These are phyloP conservation scores for Erodium moschatum DNA, from an alignment of 441 rosid genomes.

Conservation along the genomic window DNA sequence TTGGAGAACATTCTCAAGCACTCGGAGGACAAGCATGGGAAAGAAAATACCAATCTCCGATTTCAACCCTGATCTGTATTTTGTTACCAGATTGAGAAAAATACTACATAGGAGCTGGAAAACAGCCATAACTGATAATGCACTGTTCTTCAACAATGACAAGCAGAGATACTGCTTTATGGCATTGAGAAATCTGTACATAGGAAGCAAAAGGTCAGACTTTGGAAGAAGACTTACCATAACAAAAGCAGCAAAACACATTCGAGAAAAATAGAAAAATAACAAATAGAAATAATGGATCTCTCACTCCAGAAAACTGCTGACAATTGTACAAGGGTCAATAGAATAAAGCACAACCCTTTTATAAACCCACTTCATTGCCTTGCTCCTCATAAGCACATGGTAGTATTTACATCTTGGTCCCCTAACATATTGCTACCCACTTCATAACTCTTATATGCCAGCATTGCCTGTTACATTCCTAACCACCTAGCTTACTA, in stretches of 20 bases:
- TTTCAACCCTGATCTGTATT: constrained; percentile 78
- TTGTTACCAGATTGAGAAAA: constrained; percentile 56
- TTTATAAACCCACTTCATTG: too few relatives aligned
- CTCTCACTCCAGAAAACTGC: too few relatives aligned
- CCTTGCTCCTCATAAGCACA: too few relatives aligned
- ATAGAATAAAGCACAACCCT: too few relatives aligned
- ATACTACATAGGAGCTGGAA: constrained; percentile 94
- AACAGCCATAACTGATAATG: constrained; percentile 23
- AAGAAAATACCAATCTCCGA: constrained; percentile 86
- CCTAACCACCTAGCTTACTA: neutral
- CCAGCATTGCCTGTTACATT: neutral
- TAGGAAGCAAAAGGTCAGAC: constrained; percentile 9
- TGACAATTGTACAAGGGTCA: too few relatives aligned
- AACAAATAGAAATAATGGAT: neutral
- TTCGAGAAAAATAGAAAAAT: neutral
- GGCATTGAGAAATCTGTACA: constrained; percentile 77
- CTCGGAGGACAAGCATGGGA: constrained; percentile 29
- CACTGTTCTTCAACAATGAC: constrained; percentile 86
- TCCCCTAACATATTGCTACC: too few relatives aligned
- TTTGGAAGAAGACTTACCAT: neutral
- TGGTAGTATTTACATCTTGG: too few relatives aligned
- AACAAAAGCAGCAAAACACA: neutral
- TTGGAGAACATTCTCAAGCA: constrained; percentile 94
- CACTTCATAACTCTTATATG: neutral
- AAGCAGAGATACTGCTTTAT: constrained; percentile 82